Base-by-base conservation (phyloP, 495 filamentous ascomycete genomes). In the Xylaria palmicola region DNA sequence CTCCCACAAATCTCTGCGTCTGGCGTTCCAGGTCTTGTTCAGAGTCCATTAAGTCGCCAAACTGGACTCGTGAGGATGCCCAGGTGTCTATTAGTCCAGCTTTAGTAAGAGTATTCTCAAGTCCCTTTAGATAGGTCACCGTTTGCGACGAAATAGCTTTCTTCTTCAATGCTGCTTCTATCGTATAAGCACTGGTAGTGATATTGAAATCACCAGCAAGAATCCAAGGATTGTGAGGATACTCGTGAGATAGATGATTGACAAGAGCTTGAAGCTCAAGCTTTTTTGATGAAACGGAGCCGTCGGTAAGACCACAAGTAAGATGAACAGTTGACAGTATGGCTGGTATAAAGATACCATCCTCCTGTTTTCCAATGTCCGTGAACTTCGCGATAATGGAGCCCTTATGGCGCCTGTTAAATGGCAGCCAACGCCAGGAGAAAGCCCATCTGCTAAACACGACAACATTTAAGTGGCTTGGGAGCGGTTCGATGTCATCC, bases 141-240 rank as follows among this genome's bases (percentile, higher is more conserved):
- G 78, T 77, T 39, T 72, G 62, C 3, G 63, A 48, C 0, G 77
- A 79, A 34, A 86, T 77, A 20, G 70, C 58, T 26, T 75, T 77
- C 51, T 68, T 77, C 37, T 72, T 74, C 20, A 82, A 47, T 8
- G 81, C 82, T 7, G 62, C 69, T n/a, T 81, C 68, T 53, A 85
- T 79, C 5, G 78, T 77, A 44, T 74, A 73, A 29, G 69, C 62
- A 1, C 83, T 86, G 6, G 80, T 84, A 5, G 77, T 69, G 17
- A 86, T 65, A 56, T 86, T 86, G 68, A 85, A 84, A 65, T 86
- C 84, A 1, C 85, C 85, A 1, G 79, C 83, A 29, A 86, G 56
- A 40, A 86, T 74, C 74, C 77, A 84, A 20, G 76, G 70, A 57
- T 77, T 73, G 0, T 50, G 29, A 24, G 68, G 53, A 45, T 81